phyloP scores from a whole-genome alignment of 169 alveolate genomes.

The Perkinsus chesapeaki region DNA sequence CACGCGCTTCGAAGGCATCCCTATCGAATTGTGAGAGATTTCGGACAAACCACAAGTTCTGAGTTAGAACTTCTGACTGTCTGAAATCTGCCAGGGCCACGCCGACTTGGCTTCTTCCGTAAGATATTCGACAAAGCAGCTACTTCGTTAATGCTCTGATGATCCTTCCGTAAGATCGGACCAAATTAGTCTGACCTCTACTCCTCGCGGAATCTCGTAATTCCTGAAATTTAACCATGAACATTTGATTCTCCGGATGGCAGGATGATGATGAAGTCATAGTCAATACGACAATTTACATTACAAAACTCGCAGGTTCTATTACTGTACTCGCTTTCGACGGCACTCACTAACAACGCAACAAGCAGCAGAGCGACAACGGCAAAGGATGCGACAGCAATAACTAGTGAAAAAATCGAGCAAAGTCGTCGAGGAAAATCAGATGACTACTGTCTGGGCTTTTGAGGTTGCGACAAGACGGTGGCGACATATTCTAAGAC shows the following conservation, averaged over 20 bases:
- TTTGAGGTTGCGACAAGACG: too few relatives aligned
- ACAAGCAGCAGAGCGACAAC: background rate
- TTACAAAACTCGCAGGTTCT: too few relatives aligned
- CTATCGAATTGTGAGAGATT: too few relatives aligned
- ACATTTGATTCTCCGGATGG: background rate
- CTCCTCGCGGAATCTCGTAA: background rate
- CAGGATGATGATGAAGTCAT: background rate
- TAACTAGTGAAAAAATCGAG: background rate
- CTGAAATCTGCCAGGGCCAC: too few relatives aligned
- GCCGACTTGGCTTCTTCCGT: too few relatives aligned
- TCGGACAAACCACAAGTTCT: too few relatives aligned
- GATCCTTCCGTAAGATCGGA: background rate
- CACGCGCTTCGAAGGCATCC: too few relatives aligned
- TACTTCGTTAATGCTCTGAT: background rate
- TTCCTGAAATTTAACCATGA: background rate
- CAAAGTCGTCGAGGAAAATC: too few relatives aligned
- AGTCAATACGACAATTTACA: background rate
- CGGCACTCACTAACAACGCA: background rate
- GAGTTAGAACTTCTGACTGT: too few relatives aligned
- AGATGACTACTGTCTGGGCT: too few relatives aligned
- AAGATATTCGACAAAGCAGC: background rate
- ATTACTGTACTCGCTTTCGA: background rate
- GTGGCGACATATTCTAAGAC: background rate
- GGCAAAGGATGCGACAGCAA: background rate
- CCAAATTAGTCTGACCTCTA: background rate